Percentiles rank a stretch among this genome's conserved stretches.
Evolutionary conservation across 768 basidiomycete species (phyloP).

Genomic region (Mycena crocata): DNA sequence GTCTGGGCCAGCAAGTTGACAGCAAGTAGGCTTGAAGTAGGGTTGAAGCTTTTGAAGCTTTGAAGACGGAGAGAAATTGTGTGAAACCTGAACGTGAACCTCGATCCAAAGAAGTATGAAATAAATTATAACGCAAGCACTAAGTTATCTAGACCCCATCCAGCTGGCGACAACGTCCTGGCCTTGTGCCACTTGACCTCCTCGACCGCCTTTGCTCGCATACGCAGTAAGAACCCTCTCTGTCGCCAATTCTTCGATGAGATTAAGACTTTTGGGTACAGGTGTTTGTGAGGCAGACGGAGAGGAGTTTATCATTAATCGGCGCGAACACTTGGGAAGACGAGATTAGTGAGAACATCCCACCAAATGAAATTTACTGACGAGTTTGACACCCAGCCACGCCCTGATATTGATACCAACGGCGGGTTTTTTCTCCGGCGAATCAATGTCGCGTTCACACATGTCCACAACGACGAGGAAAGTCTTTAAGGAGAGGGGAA

Average conservation of each 20-base stretch:
- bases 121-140: neutral
- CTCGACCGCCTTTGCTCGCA: conserved; percentile 49
- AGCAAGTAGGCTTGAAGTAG: no score
- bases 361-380: conserved; percentile 42
- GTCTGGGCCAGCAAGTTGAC: neutral
- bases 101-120: neutral
- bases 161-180: conserved; percentile 52
- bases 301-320: conserved; percentile 57
- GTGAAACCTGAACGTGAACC: no score
- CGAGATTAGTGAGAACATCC: neutral
- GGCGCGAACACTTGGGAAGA: conserved; percentile 65
- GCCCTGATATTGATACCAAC: conserved; percentile 74
- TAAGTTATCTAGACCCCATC: conserved; percentile 19
- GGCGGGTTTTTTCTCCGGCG: conserved; percentile 54
- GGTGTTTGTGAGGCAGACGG: conserved; percentile 69
- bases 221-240: conserved; percentile 77
- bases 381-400: conserved; percentile 88
- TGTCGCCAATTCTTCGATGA: conserved; percentile 78
- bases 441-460: conserved; percentile 67
- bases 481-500: conserved; percentile 81
- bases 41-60: no score
- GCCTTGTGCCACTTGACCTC: conserved; percentile 50
- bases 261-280: conserved; percentile 65
- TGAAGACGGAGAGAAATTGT: no score
- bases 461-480: conserved; percentile 86